Conservation (phyloP, 768 basidiomycete species). For the Mycena chlorophos region DNA sequence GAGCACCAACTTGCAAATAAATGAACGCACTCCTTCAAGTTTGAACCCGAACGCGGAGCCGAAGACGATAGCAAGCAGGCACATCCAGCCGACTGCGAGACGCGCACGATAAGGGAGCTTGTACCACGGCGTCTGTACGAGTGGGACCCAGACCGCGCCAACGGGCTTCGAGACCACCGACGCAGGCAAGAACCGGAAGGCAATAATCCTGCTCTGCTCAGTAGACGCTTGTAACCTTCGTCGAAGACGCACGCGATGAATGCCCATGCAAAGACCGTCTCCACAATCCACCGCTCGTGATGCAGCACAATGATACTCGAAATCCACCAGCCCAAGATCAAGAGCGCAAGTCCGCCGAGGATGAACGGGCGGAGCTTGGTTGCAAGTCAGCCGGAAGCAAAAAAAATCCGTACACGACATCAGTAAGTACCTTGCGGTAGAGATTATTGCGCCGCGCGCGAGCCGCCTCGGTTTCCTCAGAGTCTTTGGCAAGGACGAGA, state of each 20-base stretch:
- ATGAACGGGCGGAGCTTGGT: slow-evolving; percentile 41
- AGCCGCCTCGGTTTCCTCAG: slow-evolving; percentile 23
- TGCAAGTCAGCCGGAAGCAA: neutral
- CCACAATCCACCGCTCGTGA: slow-evolving; percentile 80
- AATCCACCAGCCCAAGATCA: slow-evolving; percentile 87
- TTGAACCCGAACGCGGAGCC: slow-evolving; percentile 79
- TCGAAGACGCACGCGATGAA: slow-evolving; percentile 60
- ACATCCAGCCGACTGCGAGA: slow-evolving; percentile 71
- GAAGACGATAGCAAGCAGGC: slow-evolving; percentile 73
- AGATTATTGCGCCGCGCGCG: slow-evolving; percentile 12
- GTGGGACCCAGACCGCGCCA: slow-evolving; percentile 64
- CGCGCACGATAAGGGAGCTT: slow-evolving; percentile 48
- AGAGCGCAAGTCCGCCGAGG: slow-evolving; percentile 50
- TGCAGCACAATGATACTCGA: slow-evolving; percentile 60
- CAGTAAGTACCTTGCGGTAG: slow-evolving; percentile 26
- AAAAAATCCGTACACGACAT: neutral
- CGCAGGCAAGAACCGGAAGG: slow-evolving; percentile 82
- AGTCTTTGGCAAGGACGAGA: slow-evolving; percentile 22
- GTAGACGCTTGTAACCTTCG: neutral
- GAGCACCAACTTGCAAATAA: neutral
- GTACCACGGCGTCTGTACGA: slow-evolving; percentile 69
- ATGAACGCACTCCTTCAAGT: neutral
- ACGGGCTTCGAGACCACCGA: slow-evolving; percentile 71
- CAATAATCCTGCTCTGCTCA: slow-evolving; percentile 55
- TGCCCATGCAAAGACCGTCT: slow-evolving; percentile 81